Base-by-base conservation (phyloP, 192 early-diverging fungal genomes). In the Rhizoclosmatium globosum region DNA sequence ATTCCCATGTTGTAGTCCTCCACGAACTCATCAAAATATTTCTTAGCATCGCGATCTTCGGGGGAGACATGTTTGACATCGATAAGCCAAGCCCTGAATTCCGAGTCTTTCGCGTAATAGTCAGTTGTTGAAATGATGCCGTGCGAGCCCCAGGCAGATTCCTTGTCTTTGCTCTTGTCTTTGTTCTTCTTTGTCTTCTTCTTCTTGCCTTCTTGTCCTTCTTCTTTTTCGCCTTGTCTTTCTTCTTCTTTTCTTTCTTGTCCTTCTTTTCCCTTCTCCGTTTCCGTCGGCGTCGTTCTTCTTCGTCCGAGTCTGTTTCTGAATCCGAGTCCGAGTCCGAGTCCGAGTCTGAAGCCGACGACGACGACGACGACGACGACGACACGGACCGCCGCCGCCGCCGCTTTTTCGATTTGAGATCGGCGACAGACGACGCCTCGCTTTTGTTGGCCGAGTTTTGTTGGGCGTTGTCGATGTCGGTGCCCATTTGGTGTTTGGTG, bases 1-100 rank as follows among this genome's bases (percentile, higher is more conserved):
- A 79, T 83, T 3, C 74, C 81, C 7, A 81, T 87, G 68, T 87
- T 87, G 79, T 73, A 87, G 42, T 87, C 86, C 57, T 87, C 85
- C 44, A 85, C 76, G 78, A 71, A 87, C 68, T 88, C 86, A 11
- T 46, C 44, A 66, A 87, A 88, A 46, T 83, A 67, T 42, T 70
- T 53, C 73, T 88, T 88, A 68, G 79, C 56, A 31, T 77, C 45
- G 19, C 85, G 66, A 4, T 71, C 70, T 70, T 88, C 87, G 45
- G 82, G 74, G 21, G 70, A 71, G 13, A 81, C 76, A n/a, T 82
- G 17, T 74, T 88, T 88, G 47, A 88, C 80, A n/a, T 88, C 86
- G 19, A 88, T 68, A 17, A 88, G 64, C 87, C 87, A 88, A 0
- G 80, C 50, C 17, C 86, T 73, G 59, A 87, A 87, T 71, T 87